Percentiles rank a stretch among this genome's conserved stretches.
Conservation (phyloP, 768 basidiomycete species). For the Clavulina sp. region DNA sequence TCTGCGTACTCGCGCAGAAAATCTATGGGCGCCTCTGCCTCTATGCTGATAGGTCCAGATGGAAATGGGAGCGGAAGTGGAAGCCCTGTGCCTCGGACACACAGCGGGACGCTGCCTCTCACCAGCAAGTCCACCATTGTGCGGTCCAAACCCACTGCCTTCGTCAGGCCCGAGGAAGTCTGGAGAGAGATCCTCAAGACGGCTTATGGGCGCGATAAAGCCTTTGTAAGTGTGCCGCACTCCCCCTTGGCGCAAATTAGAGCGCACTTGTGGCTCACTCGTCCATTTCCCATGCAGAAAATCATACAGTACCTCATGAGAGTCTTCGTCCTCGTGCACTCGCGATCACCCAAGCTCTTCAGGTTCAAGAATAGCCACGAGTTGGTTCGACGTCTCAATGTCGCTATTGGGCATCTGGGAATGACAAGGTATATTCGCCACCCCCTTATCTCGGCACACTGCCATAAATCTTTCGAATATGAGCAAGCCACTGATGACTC, state of each 20-base stretch:
- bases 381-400: conserved; percentile 40
- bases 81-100: no score
- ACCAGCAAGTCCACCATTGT: neutral
- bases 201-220: conserved; percentile 68
- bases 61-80: no score
- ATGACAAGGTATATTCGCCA: conserved; percentile 38
- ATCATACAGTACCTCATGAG: conserved; percentile 69
- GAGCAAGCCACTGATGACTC: neutral
- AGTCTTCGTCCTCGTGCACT: conserved; percentile 54
- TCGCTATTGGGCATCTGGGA: conserved; percentile 51
- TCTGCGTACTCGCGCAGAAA: no score
- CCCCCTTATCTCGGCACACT: conserved; percentile 1
- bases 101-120: no score
- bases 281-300: conserved; percentile 35
- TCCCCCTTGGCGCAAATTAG: conserved; percentile 3
- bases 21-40: no score
- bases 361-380: conserved; percentile 26
- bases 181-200: conserved; percentile 68
- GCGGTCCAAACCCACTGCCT: neutral
- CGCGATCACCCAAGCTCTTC: conserved; percentile 18
- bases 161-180: conserved; percentile 27
- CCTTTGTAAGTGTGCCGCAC: conserved; percentile 39
- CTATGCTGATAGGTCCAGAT: no score
- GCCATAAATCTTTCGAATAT: neutral
- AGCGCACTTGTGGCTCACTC: neutral